These are phyloP conservation scores for Coniochaeta prunicola DNA, from an alignment of 2,329 filamentous ascomycete genomes.

Conservation along the genomic window DNA sequence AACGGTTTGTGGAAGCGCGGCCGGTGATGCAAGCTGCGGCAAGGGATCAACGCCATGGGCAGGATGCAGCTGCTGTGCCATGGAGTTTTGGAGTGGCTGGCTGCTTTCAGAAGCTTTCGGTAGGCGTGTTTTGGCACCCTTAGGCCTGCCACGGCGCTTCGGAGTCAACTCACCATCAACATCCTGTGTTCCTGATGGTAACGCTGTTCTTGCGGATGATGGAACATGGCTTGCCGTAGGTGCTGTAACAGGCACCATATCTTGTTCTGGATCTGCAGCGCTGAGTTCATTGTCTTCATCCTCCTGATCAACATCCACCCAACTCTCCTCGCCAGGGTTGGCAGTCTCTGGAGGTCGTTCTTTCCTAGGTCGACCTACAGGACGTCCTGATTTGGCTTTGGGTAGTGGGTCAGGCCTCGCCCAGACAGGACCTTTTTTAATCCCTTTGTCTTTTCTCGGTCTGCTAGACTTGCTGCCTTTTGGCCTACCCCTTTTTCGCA, in stretches of 20 bases:
- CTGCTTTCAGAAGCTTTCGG: slow-evolving; percentile 20
- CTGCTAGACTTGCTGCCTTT: slow-evolving; percentile 49
- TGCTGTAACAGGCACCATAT: not conserved
- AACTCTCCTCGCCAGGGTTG: slow-evolving; percentile 29
- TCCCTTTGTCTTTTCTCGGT: slow-evolving; percentile 39
- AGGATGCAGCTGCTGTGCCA: not conserved
- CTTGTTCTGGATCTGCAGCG: slow-evolving; percentile 8
- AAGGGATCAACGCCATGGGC: slow-evolving; percentile 5
- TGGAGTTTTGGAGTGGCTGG: not conserved
- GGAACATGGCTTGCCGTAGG: not conserved
- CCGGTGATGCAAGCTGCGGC: not conserved
- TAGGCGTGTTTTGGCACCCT: slow-evolving; percentile 43
- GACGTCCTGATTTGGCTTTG: not conserved
- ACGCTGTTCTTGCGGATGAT: not conserved
- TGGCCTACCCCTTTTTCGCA: slow-evolving; percentile 44
- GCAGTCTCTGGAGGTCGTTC: not conserved
- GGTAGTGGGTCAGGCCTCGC: slow-evolving; percentile 1
- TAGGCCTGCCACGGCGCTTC: slow-evolving; percentile 40
- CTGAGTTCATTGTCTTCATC: slow-evolving; percentile 19
- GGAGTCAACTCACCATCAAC: slow-evolving; percentile 9
- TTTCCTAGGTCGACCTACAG: not conserved
- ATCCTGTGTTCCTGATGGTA: not conserved
- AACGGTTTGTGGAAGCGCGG: not conserved
- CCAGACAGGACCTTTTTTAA: slow-evolving; percentile 35
- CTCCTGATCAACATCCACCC: slow-evolving; percentile 37